A percentile compares a stretch with the other conserved stretches of the same genome.
Evolutionary conservation across 306 rosid genomes (phyloP).

Genomic region (Quercus wislizeni): DNA sequence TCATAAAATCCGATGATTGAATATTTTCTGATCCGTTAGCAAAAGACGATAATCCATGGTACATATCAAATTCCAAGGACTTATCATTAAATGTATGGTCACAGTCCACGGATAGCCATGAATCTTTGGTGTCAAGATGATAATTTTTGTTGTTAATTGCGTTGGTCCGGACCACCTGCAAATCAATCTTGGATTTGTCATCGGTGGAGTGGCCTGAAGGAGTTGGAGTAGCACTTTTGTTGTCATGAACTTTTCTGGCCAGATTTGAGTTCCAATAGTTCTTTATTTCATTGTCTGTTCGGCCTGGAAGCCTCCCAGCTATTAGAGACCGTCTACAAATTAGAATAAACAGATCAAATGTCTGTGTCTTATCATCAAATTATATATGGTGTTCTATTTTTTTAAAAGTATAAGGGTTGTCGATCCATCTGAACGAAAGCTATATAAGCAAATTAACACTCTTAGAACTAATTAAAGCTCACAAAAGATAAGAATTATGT

Average conservation of each 20-base stretch:
- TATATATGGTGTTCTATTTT: too few species aligned
- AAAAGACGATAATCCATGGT: neutral
- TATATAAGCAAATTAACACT: too few species aligned
- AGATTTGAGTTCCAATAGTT: constrained; percentile 56
- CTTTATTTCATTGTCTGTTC: constrained; percentile 72
- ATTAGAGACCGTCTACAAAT: constrained; percentile 50
- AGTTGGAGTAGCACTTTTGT: neutral
- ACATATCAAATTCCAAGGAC: neutral
- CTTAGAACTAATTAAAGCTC: too few species aligned
- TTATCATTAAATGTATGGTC: neutral
- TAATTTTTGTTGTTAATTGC: constrained; percentile 21
- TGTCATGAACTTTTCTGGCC: constrained; percentile 24
- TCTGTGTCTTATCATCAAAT: too few species aligned
- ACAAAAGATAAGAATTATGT: too few species aligned
- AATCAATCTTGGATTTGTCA: neutral
- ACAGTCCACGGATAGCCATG: neutral
- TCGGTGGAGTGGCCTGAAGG: neutral
- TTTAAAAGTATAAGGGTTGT: too few species aligned
- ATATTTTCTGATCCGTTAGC: neutral
- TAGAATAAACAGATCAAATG: neutral
- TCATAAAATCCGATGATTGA: neutral
- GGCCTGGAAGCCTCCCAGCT: constrained; percentile 58
- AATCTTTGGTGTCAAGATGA: neutral
- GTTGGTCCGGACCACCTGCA: constrained; percentile 32
- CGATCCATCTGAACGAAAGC: too few species aligned